Evolutionary conservation across 495 filamentous ascomycete genomes (phyloP), one percentile per base, ranked within the genome.

Genomic region (Talaromyces trachyspermus): DNA sequence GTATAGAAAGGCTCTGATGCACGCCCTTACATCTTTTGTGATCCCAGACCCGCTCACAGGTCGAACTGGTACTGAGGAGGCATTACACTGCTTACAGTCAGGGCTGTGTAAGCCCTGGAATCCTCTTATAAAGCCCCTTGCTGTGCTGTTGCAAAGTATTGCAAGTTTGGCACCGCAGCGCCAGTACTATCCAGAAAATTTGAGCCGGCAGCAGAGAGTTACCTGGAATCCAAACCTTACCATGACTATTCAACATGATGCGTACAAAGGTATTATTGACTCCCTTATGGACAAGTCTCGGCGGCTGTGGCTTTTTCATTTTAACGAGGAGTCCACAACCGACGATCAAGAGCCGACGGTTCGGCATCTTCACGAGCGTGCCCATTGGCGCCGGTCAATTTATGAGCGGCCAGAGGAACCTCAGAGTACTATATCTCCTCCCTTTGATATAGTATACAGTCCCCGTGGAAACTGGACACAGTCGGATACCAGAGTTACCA

Each of bases 41-140:
- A 54, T 84, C 2, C 69, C 74, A 0, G 83, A 87, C 52, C 61
- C 65, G 0, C 60, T 86, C 1, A 82, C 78, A 0, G 53, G 58
- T 0, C 67, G 64, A 14, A 87, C 75, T 2, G 83, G 83, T 0
- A 82, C 79, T 0, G 81, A 86, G 51, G 69, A 83, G 54, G 61
- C 66, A 3, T 54, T 86, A 3, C 33, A 38, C 0, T 69, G 70
- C 26, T 57, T 85, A 2, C 43, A 48, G 8, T 72, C 68, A 2
- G 72, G 71, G 15, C 58, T 66, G 2, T 63, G 72, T 1, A 58
- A 68, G 45, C 83, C 80, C 0, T 81, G 78, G 46, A 57, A 52
- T 3, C 51, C 54, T 0, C 61, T 84, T 1, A 51, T 53, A 4
- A 5, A 45, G 0, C 56, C 60, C 1, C 64, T 74, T 27, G 23